Evolutionary conservation across 441 rosid genomes (phyloP), one percentile per base, ranked within the genome.

Genomic region (Adansonia rubrostipa): DNA sequence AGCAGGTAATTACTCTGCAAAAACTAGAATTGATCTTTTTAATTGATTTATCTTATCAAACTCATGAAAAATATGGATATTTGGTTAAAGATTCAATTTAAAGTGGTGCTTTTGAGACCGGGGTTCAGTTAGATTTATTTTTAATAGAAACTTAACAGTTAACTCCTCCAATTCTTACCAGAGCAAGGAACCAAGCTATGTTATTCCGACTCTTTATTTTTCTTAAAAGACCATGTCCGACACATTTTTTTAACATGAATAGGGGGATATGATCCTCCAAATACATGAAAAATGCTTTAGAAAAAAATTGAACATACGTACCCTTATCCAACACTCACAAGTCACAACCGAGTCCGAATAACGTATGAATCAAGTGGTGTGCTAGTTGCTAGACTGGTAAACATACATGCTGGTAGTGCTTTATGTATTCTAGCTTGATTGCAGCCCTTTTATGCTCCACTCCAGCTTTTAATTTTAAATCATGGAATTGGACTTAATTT

Each of bases 1-100:
- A 91, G 79, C 92, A 87, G 97, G 97, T 93, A 84, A 80, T 87
- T 36, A 36, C 40, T 87, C 81, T 82, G 73, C 76, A 22, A 78
- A 78, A 60, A 24, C 65, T 36, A 53, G 40, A 45, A 76, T 57
- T 47, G 9, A 50, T 60, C 17, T 54, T 45, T 77, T 48, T 33
- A 45, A 47, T 57, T 48, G 14, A 51, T 63, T 56, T 73, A 40
- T 60, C 40, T 58, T 67, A 17, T 5, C 14, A 4, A 15, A 33
- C 3, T 33, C 3, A n/a, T 50, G 33, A 64, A 48, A 45, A 28
- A 3, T 19, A 47, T 61, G 24, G 53, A 9, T 44, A 17, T 40
- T 9, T 56, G 28, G 10, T n/a, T 57, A 51, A 40, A 73, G 15
- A 22, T 48, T 45, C 73, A 20, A 20, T 70, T 36, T 33, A 14